These are phyloP conservation scores for Lachnum nothofagi DNA, from an alignment of 2,329 filamentous ascomycete genomes.

Conservation along the genomic window DNA sequence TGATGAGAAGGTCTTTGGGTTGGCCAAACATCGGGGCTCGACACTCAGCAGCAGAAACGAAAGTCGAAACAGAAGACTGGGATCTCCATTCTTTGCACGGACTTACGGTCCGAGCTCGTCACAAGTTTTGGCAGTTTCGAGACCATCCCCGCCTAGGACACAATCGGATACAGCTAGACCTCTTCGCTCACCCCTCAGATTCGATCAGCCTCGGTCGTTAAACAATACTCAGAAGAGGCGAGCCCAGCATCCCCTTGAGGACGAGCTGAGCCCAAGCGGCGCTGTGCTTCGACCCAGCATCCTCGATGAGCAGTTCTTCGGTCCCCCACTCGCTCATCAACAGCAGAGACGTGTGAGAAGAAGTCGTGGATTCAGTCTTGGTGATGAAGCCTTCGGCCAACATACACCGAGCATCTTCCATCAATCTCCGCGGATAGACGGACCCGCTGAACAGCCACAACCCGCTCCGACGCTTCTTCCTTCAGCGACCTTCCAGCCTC, in stretches of 20 bases:
- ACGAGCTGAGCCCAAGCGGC: slow-evolving; percentile 25
- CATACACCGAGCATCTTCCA: slow-evolving; percentile 22
- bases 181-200: slow-evolving; percentile 29
- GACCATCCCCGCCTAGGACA: slow-evolving; percentile 14
- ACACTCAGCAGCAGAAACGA: slow-evolving; percentile 5
- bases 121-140: slow-evolving; percentile 9
- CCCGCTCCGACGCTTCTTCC: slow-evolving; percentile 29
- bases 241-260: slow-evolving; percentile 27
- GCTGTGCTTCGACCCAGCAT: slow-evolving; percentile 27
- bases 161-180: slow-evolving; percentile 15
- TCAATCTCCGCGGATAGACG: slow-evolving; percentile 5
- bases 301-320: slow-evolving; percentile 31
- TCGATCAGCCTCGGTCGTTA: slow-evolving; percentile 24
- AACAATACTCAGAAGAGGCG: slow-evolving; percentile 31
- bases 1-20: neutral
- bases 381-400: slow-evolving; percentile 27
- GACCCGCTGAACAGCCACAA: neutral
- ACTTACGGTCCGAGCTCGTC: slow-evolving; percentile 60
- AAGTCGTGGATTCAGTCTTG: slow-evolving; percentile 32
- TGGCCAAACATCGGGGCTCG: slow-evolving; percentile 10
- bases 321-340: slow-evolving; percentile 21
- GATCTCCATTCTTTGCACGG: slow-evolving; percentile 43
- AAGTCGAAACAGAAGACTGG: slow-evolving; percentile 19
- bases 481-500: slow-evolving; percentile 26
- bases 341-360: slow-evolving; percentile 29